A percentile compares a stretch with the other conserved stretches of the same genome.
Conservation (phyloP, 1,284 basidiomycete species). For the Malassezia vespertilionis region DNA sequence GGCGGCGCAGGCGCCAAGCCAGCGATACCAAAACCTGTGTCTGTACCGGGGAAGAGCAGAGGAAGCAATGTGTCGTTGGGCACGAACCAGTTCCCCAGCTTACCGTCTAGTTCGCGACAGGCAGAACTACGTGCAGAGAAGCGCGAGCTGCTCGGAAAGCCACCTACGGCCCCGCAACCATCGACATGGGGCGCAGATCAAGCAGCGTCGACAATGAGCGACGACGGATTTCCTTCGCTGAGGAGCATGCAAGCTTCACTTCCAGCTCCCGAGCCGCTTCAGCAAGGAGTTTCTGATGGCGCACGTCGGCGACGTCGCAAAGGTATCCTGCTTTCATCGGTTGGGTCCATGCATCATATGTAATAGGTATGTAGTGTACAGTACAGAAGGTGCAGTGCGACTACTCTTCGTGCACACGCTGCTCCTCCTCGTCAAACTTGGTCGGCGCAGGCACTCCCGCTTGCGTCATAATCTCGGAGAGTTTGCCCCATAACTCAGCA, state of each 20-base stretch:
- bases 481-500: conserved; percentile 70
- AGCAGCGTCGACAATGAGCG: not conserved
- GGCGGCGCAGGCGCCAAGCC: too few relatives aligned
- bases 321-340: conserved; percentile 14
- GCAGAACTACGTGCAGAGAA: conserved; percentile 34
- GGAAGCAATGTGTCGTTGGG: not conserved
- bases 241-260: not conserved
- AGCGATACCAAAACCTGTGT: too few relatives aligned
- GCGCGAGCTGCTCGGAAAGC: conserved; percentile 23
- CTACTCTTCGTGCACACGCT: not conserved
- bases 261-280: not conserved
- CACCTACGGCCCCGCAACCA: conserved; percentile 1
- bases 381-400: too few relatives aligned
- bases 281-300: not conserved
- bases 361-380: too few relatives aligned
- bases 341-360: conserved; percentile 14
- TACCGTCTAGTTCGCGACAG: conserved; percentile 27
- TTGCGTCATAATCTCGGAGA: conserved; percentile 62
- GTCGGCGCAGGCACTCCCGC: conserved; percentile 22
- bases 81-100: conserved; percentile 25
- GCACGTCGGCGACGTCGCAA: conserved; percentile 10
- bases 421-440: not conserved
- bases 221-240: conserved; percentile 5
- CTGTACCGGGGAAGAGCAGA: not conserved
- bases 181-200: conserved; percentile 8